A percentile compares a stretch with the other conserved stretches of the same genome.
phyloP scores from a whole-genome alignment of 805 yeast genomes.

The Kockiozyma suomiensis region DNA sequence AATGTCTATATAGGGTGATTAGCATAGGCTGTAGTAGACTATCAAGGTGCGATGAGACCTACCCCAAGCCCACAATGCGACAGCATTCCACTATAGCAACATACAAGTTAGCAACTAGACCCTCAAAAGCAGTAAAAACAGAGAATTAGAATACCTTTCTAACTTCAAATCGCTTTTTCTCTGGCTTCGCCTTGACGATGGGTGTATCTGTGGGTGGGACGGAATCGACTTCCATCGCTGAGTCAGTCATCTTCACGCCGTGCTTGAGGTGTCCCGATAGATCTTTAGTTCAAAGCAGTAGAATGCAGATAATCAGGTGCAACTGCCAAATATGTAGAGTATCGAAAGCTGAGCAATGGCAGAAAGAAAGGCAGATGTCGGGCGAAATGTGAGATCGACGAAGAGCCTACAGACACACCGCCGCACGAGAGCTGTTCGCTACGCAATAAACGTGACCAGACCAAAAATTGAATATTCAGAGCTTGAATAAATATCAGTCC shows the following conservation, averaged over 20 bases:
- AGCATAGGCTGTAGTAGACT: neutral
- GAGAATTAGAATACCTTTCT: slow-evolving; percentile 53
- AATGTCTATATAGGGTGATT: slow-evolving; percentile 51
- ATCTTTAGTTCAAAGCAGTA: no score
- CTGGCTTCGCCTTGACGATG: slow-evolving; percentile 13
- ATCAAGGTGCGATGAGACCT: slow-evolving; percentile 22
- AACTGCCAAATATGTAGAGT: neutral
- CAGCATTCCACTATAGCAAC: slow-evolving; percentile 79
- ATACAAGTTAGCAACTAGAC: neutral
- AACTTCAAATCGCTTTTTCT: slow-evolving; percentile 80
- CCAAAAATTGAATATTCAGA: no score
- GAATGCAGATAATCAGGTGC: no score
- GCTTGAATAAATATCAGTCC: no score
- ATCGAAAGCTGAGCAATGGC: neutral
- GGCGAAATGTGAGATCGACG: no score
- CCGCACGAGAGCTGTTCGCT: no score
- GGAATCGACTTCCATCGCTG: slow-evolving; percentile 30
- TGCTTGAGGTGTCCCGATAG: no score
- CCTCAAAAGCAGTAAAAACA: neutral
- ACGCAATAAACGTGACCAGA: no score
- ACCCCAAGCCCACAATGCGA: slow-evolving; percentile 98
- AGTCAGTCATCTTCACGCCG: slow-evolving; percentile 6
- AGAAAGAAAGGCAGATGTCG: neutral
- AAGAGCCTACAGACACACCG: no score
- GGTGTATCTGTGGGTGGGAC: neutral